Evolutionary conservation across 192 early-diverging fungal species (phyloP).

Genomic region (Neocallimastix lanati): DNA sequence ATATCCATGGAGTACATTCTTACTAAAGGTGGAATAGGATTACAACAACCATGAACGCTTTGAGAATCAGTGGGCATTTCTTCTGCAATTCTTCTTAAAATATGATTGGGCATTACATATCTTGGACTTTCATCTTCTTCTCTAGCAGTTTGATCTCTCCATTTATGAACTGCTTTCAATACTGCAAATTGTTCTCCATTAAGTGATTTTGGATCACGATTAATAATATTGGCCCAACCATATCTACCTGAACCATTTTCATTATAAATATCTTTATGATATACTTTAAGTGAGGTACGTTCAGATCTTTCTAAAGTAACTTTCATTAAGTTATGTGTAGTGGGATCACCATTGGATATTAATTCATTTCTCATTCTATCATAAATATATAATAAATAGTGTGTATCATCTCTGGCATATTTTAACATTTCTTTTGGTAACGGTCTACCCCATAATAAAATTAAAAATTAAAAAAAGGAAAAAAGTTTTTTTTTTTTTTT

Average conservation of each 20-base stretch:
- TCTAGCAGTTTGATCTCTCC: conserved; percentile 78
- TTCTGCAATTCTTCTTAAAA: conserved; percentile 57
- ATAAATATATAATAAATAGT: conserved; percentile 87
- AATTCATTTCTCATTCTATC: conserved; percentile 80
- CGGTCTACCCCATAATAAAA: too few species aligned
- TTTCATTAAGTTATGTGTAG: conserved; percentile 44
- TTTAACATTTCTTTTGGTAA: conserved; percentile 74
- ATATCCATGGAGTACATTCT: conserved; percentile 63
- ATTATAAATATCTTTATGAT: conserved; percentile 66
- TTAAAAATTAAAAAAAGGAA: too few species aligned
- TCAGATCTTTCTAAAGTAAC: conserved; percentile 43
- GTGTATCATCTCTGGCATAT: conserved; percentile 89
- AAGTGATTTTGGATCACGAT: conserved; percentile 27
- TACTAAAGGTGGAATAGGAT: conserved; percentile 67
- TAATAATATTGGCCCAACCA: conserved; percentile 53
- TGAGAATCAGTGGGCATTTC: conserved; percentile 51
- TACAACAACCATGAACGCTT: conserved; percentile 41
- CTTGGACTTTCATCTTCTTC: conserved; percentile 79
- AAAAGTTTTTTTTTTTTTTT: too few species aligned
- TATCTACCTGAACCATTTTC: conserved; percentile 51
- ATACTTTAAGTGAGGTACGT: conserved; percentile 41
- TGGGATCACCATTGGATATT: conserved; percentile 26
- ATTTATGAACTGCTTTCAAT: conserved; percentile 73
- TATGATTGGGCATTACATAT: conserved; percentile 81
- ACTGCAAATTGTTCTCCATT: conserved; percentile 47